These are phyloP conservation scores for Fusarium phyllophilum DNA, from an alignment of 2,329 filamentous ascomycete species.

Conservation along the genomic window DNA sequence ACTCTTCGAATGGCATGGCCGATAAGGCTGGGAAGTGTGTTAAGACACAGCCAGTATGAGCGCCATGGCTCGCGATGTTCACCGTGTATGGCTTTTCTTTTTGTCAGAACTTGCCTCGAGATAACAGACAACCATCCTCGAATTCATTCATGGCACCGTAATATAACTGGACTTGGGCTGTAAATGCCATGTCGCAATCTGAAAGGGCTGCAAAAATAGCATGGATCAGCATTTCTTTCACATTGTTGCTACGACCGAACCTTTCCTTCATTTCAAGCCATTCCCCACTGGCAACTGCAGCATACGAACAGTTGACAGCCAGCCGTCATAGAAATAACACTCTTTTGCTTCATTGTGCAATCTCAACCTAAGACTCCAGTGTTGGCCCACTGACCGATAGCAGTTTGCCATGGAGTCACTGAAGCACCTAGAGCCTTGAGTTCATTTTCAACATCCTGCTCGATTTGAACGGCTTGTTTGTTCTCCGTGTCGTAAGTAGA, in stretches of 20 bases:
- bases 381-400: neutral
- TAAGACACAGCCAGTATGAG: neutral
- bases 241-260: neutral
- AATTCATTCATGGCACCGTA: neutral
- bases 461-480: constrained; percentile 5
- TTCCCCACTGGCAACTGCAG: neutral
- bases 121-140: neutral
- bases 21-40: neutral
- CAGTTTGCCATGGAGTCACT: constrained; percentile 2
- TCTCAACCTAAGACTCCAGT: neutral
- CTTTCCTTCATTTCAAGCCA: neutral
- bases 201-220: too few species aligned
- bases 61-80: neutral
- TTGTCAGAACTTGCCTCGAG: neutral
- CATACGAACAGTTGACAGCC: neutral
- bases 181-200: neutral
- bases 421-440: constrained; percentile 2
- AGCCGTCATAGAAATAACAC: neutral
- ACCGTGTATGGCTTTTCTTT: too few species aligned
- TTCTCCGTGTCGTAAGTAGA: constrained; percentile 14
- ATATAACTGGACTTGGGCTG: neutral
- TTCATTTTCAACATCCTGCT: neutral
- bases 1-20: neutral
- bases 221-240: neutral
- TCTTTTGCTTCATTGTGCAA: neutral